Evolutionary conservation across 176 grass and related monocot genomes (phyloP), one percentile per base, ranked within the genome.

Genomic region (Olyra latifolia): DNA sequence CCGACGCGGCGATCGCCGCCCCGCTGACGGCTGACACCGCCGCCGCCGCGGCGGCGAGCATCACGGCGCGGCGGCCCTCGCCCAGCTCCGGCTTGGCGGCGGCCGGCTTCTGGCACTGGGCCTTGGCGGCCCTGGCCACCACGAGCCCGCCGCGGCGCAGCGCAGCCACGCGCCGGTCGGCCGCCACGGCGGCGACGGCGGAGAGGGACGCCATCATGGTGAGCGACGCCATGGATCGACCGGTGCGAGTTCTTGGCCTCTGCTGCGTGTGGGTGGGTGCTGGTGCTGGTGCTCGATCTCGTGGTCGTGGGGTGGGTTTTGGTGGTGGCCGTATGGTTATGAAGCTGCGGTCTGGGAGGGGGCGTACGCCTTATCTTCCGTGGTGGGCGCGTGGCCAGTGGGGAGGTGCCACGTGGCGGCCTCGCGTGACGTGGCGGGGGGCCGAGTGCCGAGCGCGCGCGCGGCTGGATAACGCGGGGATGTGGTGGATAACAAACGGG

Each of bases 171-270:
- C 49, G 41, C 20, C 63, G 74, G 25, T 69, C 82, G 27, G 78
- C 82, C 41, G 84, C 80, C 66, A 60, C 75, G n/a, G 52, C 56
- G 24, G 71, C 74, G 72, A 69, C 86, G 55, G 79, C 78, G 50
- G 90, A 75, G 63, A 89, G 82, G 84, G 87, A 91, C 68, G 87
- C 79, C 78, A 84, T 87, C 84, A 88, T 88, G 56, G 89, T 88
- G 83, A 91, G 77, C 45, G 90, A 92, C 86, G 93, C 90, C 93
- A 95, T 94, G 11, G 49, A 38, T 28, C 27, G 44, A 6, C 13
- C 22, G 28, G 44, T 5, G 54, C 6, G 20, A 20, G 24, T 46
- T 50, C 27, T 19, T 25, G 27, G 29, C 30, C 71, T 65, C 12
- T 16, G 25, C 47, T 72, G 49, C 41, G 32, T 20, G 63, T 9